Evolutionary conservation across 1,139 yeast genomes (phyloP), one percentile per base, ranked within the genome.

Genomic region (Candida frijolesensis): DNA sequence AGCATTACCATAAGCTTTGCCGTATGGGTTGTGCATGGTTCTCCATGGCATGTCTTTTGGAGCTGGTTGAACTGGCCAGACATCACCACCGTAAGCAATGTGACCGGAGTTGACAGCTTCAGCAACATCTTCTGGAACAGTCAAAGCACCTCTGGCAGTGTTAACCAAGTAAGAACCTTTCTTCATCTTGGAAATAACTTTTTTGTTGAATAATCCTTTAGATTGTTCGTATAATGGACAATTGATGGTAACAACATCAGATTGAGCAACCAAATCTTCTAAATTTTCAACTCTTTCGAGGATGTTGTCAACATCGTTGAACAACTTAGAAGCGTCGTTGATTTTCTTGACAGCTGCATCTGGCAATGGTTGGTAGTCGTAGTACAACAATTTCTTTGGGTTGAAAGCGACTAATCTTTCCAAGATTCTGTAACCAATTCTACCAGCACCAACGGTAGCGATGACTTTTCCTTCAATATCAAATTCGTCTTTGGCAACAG

Each of bases 81-180:
- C 95, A 66, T 87, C 95, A 60, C 95, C 95, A 60, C 92, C 94
- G 64, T 88, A 87, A 58, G 85, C 75, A 53, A 87, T 68, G 60
- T 85, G 87, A 47, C 95, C 95, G 40, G 83, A 71, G 50, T 77
- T 65, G 46, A 87, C 79, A 0, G 94, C 94, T 14, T 77, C 92
- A 0, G 91, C 91, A 53, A 87, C 88, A 59, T 83, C 95, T 58
- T 87, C 78, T 46, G 83, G 85, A 50, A 78, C 83, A 66, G 87
- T 80, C 57, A 87, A 86, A 48, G 92, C 94, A 55, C 95, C 95
- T 66, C 96, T 81, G 15, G 96, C 95, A 48, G 95, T 88, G 75
- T 88, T 87, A 53, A 88, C 89, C 56, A 87, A 74, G 77, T 87
- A 82, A 14, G 95, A 81, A 46, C 92, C 92, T 62, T 80, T 80